A percentile compares a stretch with the other conserved stretches of the same genome.
Conservation (phyloP, 2,329 filamentous ascomycete genomes). For the Pseudocercospora macadamiae region DNA sequence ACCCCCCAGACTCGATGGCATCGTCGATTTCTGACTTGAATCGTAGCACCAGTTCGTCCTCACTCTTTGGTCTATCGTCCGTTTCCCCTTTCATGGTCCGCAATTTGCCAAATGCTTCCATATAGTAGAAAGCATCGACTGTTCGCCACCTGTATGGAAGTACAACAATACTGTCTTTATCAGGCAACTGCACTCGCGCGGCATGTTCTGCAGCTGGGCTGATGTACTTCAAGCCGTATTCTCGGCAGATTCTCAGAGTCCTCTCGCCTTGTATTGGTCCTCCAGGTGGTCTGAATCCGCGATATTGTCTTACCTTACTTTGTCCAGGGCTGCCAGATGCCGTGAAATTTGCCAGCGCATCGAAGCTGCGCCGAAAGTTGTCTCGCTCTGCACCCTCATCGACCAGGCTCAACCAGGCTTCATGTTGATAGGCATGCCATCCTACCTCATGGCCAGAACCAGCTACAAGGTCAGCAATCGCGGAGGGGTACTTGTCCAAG, state of each 20-base stretch:
- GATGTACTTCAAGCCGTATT: slow-evolving; percentile 37
- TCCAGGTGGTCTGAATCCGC: slow-evolving; percentile 38
- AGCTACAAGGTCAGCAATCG: slow-evolving; percentile 28
- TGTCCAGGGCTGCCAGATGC: slow-evolving; percentile 13
- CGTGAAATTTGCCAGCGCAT: slow-evolving; percentile 20
- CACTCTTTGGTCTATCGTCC: slow-evolving; percentile 23
- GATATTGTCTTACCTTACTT: slow-evolving; percentile 26
- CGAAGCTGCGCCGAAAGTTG: slow-evolving; percentile 37
- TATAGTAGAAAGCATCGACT: slow-evolving; percentile 41
- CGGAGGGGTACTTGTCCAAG: slow-evolving; percentile 30
- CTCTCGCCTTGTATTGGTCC: slow-evolving; percentile 36
- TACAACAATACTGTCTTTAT: slow-evolving; percentile 25
- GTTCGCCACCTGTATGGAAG: slow-evolving; percentile 36
- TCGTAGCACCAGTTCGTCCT: slow-evolving; percentile 27
- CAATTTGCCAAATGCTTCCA: slow-evolving; percentile 35
- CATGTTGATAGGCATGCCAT: slow-evolving; percentile 41
- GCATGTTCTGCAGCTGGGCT: slow-evolving; percentile 38
- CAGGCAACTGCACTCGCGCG: slow-evolving; percentile 25
- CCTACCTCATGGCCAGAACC: slow-evolving; percentile 36
- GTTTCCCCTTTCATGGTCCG: slow-evolving; percentile 33
- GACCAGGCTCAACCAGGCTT: slow-evolving; percentile 38
- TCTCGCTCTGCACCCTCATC: slow-evolving; percentile 26
- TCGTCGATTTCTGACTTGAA: slow-evolving; percentile 34
- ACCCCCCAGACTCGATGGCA: slow-evolving; percentile 33
- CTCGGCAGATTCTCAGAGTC: slow-evolving; percentile 35